Evolutionary conservation across 164 flowering plant species (phyloP).

Genomic region (Brasenia schreberi): DNA sequence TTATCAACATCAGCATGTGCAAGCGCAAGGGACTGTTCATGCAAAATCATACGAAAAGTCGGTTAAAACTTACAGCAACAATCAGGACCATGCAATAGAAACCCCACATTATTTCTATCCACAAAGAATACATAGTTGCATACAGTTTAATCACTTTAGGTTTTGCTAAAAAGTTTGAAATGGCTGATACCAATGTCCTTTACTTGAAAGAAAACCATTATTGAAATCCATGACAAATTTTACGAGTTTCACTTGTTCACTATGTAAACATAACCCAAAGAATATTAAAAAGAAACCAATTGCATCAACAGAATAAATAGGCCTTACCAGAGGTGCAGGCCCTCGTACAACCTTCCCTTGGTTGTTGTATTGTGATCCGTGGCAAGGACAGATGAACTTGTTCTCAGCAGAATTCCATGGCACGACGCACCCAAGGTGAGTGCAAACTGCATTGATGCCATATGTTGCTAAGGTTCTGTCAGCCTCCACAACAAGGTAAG

Average conservation of each 20-base stretch:
- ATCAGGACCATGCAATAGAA: not conserved
- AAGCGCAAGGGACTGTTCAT: slow-evolving; percentile 72
- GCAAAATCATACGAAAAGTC: not conserved
- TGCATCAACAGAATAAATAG: not conserved
- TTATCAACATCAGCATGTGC: slow-evolving; percentile 73
- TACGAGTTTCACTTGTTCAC: too few relatives aligned
- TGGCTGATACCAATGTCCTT: too few relatives aligned
- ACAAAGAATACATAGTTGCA: not conserved
- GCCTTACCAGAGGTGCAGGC: slow-evolving; percentile 90
- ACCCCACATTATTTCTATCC: not conserved
- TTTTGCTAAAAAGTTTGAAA: too few relatives aligned
- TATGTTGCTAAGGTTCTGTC: slow-evolving; percentile 75
- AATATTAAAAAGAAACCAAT: too few relatives aligned
- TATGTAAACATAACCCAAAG: too few relatives aligned
- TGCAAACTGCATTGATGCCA: slow-evolving; percentile 92
- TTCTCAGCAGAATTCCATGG: slow-evolving; percentile 76
- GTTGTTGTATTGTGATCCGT: slow-evolving; percentile 88
- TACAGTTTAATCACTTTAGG: not conserved
- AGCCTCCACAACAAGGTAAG: slow-evolving; percentile 81
- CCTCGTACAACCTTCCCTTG: slow-evolving; percentile 88
- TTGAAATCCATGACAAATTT: too few relatives aligned
- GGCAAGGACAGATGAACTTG: slow-evolving; percentile 92
- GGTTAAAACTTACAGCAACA: too few relatives aligned
- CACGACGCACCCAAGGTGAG: slow-evolving; percentile 93
- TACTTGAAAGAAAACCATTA: too few relatives aligned